Percentiles rank a stretch among this genome's conserved stretches.
phyloP scores from a whole-genome alignment of 2,329 filamentous ascomycete genomes.

The Aspergillus sp. region DNA sequence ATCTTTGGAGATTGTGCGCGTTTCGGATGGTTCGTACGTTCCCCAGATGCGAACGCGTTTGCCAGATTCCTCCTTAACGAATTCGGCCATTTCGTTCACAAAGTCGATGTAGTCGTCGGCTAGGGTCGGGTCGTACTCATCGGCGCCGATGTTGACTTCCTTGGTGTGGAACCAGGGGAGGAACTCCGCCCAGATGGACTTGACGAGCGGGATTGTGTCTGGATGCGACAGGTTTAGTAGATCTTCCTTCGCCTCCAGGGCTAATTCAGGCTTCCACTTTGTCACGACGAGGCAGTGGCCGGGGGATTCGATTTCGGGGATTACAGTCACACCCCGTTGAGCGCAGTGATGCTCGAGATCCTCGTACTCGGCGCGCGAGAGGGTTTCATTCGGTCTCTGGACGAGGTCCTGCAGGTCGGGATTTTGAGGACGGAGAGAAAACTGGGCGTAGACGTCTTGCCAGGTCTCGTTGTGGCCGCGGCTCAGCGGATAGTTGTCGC shows the following conservation, averaged over 20 bases:
- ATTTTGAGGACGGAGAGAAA: slow-evolving; percentile 54
- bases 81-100: slow-evolving; percentile 53
- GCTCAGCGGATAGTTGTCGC: slow-evolving; percentile 55
- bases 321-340: slow-evolving; percentile 55
- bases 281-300: slow-evolving; percentile 58
- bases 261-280: slow-evolving; percentile 60
- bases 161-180: slow-evolving; percentile 58
- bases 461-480: slow-evolving; percentile 51
- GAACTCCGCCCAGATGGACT: slow-evolving; percentile 56
- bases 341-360: slow-evolving; percentile 55
- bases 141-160: slow-evolving; percentile 57
- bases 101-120: slow-evolving; percentile 53
- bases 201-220: slow-evolving; percentile 53
- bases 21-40: slow-evolving; percentile 46
- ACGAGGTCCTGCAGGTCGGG: slow-evolving; percentile 47
- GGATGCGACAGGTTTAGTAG: slow-evolving; percentile 58
- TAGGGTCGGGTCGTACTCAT: slow-evolving; percentile 52
- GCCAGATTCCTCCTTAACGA: slow-evolving; percentile 41
- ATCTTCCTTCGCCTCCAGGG: slow-evolving; percentile 46
- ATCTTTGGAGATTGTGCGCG: slow-evolving; percentile 42
- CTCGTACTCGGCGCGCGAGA: slow-evolving; percentile 52
- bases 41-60: slow-evolving; percentile 58
- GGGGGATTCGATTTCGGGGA: slow-evolving; percentile 61
- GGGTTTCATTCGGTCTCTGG: slow-evolving; percentile 53
- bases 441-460: slow-evolving; percentile 55